Evolutionary conservation across 768 basidiomycete genomes (phyloP).

Genomic region (Naganishia vaughanmartiniae): DNA sequence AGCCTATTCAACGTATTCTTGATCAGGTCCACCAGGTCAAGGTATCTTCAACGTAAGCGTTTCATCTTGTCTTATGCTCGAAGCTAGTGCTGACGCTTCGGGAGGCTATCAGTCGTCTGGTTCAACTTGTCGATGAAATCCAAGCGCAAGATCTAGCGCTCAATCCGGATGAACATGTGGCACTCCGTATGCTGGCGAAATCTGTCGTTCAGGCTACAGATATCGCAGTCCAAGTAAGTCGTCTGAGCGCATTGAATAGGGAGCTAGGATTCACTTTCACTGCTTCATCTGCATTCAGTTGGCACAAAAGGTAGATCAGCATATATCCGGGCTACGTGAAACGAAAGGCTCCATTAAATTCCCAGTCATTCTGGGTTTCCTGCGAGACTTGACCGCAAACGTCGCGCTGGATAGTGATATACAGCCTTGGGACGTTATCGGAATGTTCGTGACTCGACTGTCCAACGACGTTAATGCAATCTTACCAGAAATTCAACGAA

Average conservation of each 20-base stretch:
- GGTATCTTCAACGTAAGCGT: constrained; percentile 67
- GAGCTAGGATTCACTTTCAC: background rate
- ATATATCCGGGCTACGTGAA: constrained; percentile 74
- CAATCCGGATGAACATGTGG: constrained; percentile 51
- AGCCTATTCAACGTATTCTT: constrained; percentile 75
- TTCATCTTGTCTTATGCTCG: constrained; percentile 18
- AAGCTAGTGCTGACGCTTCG: background rate
- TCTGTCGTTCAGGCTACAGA: constrained; percentile 75
- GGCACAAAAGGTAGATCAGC: constrained; percentile 81
- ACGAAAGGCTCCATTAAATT: constrained; percentile 77
- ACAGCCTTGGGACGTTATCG: constrained; percentile 75
- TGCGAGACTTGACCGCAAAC: constrained; percentile 68
- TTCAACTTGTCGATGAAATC: constrained; percentile 78
- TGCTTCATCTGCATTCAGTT: constrained; percentile 57
- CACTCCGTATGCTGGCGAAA: constrained; percentile 40
- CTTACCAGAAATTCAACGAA: constrained; percentile 59
- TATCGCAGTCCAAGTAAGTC: constrained; percentile 78
- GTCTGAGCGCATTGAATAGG: too few relatives aligned
- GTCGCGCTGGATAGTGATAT: constrained; percentile 63
- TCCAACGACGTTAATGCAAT: constrained; percentile 69
- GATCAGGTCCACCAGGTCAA: constrained; percentile 80
- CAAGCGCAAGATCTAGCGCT: constrained; percentile 69
- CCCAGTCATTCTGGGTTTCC: constrained; percentile 65
- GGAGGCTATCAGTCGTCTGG: constrained; percentile 69
- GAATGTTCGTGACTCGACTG: constrained; percentile 66